phyloP scores from a whole-genome alignment of 1,284 basidiomycete genomes.

The Ustilago nuda region DNA sequence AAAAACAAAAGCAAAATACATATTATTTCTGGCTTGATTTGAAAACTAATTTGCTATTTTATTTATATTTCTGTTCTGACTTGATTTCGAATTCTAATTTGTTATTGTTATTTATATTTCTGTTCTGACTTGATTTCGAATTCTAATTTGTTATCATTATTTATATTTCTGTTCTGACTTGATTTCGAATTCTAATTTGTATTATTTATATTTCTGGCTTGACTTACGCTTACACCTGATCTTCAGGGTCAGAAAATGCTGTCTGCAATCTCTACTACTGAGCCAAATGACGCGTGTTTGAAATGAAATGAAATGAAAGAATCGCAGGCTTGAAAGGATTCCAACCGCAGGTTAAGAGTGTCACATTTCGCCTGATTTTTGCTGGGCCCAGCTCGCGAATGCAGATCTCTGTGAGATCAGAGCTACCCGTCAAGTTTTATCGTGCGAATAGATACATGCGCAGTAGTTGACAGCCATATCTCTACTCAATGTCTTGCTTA shows the following conservation, averaged over 20 bases:
- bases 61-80: neutral
- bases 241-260: neutral
- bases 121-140: too few species aligned
- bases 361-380: neutral
- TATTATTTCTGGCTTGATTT: neutral
- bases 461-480: too few species aligned
- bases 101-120: too few species aligned
- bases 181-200: neutral
- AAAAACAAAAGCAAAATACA: too few species aligned
- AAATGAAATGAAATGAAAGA: neutral
- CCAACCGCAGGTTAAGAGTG: neutral
- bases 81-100: too few species aligned
- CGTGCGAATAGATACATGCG: too few species aligned
- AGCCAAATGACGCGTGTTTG: neutral
- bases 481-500: neutral
- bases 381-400: slow-evolving; percentile 3
- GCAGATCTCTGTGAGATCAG: neutral
- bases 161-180: too few species aligned
- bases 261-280: neutral
- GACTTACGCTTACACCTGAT: neutral
- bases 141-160: too few species aligned
- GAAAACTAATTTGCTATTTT: too few species aligned
- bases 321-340: neutral
- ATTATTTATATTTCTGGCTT: neutral
- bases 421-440: too few species aligned